Evolutionary conservation across 345 rosid genomes (phyloP), one percentile per base, ranked within the genome.

Genomic region (Gossypium stocksii): DNA sequence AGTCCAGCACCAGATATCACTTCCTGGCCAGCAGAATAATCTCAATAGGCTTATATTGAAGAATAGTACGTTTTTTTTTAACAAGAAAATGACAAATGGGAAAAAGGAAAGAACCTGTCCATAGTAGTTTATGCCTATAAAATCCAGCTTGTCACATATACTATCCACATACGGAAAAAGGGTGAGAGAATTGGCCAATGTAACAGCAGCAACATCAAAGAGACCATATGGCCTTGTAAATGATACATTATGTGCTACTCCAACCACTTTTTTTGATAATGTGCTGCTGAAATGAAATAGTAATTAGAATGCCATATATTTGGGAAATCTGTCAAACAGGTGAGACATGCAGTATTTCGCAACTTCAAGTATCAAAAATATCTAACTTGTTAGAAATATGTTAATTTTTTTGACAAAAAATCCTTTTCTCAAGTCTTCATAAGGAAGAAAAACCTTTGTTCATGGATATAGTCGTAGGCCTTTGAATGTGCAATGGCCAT

Each of bases 191-290:
- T 90, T 94, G 65, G 87, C 87, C 79, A 92, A 15, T 20, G 92
- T 77, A 78, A 94, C 92, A 16, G 95, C 92, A 59, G 95, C 89
- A 72, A 85, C 78, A 82, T 92, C 97, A 81, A 94, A 94, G 80
- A 92, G 89, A 71, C 97, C 97, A 79, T 89, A 89, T 56, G 98
- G 98, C 70, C 95, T 87, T 83, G 83, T 83, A 79, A 94, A 94
- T 65, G 98, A 89, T 78, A 92, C 98, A 81, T 90, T 94, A 79
- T 94, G 98, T 34, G 98, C 92, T 69, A 90, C 85, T 48, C 98
- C 98, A 73, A 94, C 97, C 52, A 83, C 70, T 29, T 83, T 45
- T 53, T 78, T 81, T 69, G 84, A 69, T 27, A 77, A 66, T 14
- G 74, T 53, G 78, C 85, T 77, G 80, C 78, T 61, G 63, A 43